Percentiles rank a stretch among this genome's conserved stretches.
Conservation (phyloP, 257 asterid species). For the Scutellaria minor region DNA sequence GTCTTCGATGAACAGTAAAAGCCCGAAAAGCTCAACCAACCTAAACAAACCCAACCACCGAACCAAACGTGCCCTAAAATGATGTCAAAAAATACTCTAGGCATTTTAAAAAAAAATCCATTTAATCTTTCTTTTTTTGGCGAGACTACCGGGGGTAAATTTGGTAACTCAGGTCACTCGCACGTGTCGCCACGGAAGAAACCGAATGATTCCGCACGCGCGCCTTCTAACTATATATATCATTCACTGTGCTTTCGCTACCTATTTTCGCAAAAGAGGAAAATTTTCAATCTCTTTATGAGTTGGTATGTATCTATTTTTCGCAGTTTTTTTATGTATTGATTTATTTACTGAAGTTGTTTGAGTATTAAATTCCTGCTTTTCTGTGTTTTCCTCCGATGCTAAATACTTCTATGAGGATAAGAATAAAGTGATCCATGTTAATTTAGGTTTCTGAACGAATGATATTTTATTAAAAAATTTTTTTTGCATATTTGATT, state of each 20-base stretch:
- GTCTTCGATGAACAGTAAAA: too few relatives aligned
- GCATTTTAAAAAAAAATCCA: background rate
- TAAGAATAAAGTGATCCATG: background rate
- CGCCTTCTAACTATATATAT: background rate
- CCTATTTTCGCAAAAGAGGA: background rate
- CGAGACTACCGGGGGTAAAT: conserved; percentile 22
- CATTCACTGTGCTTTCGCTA: background rate
- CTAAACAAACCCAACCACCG: too few relatives aligned
- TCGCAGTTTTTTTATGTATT: too few relatives aligned
- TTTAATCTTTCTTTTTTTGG: background rate
- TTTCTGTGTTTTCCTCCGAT: background rate
- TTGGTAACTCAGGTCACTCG: conserved; percentile 21
- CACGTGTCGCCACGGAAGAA: conserved; percentile 24
- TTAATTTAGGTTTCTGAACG: conserved; percentile 10
- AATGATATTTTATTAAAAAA: background rate
- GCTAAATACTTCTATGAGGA: background rate
- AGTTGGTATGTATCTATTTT: conserved; percentile 20
- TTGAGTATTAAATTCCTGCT: background rate
- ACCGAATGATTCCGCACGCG: background rate
- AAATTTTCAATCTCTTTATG: background rate
- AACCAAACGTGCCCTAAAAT: too few relatives aligned
- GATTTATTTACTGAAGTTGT: background rate
- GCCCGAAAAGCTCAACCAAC: too few relatives aligned
- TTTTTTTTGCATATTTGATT: background rate
- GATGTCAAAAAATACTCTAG: too few relatives aligned